Conservation (phyloP, 1,284 basidiomycete genomes). For the Malassezia equina region DNA sequence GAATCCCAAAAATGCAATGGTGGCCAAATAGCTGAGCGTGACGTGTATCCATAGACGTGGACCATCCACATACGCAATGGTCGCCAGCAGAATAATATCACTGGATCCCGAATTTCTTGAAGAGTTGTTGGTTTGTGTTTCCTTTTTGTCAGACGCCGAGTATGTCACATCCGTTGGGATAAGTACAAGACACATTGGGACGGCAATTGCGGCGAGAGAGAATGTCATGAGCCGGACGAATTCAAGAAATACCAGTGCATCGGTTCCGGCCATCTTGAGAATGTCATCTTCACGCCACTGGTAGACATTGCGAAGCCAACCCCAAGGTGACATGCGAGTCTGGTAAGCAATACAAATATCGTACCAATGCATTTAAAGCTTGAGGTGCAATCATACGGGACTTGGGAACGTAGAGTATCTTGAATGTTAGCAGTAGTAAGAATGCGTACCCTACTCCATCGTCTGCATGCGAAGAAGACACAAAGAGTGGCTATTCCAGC, state of each 20-base stretch:
- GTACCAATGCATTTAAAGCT: constrained; percentile 56
- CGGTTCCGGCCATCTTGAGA: constrained; percentile 55
- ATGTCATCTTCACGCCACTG: constrained; percentile 9
- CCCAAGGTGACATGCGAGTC: not conserved
- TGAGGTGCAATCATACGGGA: constrained; percentile 52
- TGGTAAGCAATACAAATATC: constrained; percentile 50
- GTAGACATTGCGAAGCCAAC: not conserved
- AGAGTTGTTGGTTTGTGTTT: not conserved
- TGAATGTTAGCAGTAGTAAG: not conserved
- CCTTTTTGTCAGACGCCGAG: constrained; percentile 16
- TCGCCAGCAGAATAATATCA: constrained; percentile 29
- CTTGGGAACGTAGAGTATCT: constrained; percentile 74
- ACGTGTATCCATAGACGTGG: constrained; percentile 43
- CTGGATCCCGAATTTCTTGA: constrained; percentile 4
- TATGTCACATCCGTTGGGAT: constrained; percentile 61
- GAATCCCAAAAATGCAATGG: constrained; percentile 31
- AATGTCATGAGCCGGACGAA: constrained; percentile 73
- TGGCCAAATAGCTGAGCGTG: constrained; percentile 40
- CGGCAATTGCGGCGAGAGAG: constrained; percentile 29
- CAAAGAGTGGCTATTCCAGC: constrained; percentile 29
- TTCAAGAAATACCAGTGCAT: constrained; percentile 83
- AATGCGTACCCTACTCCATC: constrained; percentile 30
- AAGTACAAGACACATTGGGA: constrained; percentile 62
- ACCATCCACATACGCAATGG: constrained; percentile 39
- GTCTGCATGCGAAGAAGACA: constrained; percentile 35